Percentiles rank a stretch among this genome's conserved stretches.
Evolutionary conservation across 352 stramenopile species (phyloP).

Genomic region (Globisporangium nagaii): DNA sequence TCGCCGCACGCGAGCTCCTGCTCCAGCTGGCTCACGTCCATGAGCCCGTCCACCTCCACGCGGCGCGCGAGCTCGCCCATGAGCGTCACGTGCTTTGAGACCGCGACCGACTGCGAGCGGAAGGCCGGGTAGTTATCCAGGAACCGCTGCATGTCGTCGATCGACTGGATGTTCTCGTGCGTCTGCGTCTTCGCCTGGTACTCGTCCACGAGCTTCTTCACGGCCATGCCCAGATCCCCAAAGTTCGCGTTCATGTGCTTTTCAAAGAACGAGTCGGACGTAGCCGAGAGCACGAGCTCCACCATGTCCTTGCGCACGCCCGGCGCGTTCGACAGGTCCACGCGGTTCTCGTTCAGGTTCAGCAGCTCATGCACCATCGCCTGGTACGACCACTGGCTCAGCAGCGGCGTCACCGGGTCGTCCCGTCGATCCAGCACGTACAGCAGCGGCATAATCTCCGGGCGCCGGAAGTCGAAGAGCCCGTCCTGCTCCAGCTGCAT

Average conservation of each 20-base stretch:
- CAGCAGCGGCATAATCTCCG: constrained; percentile 69
- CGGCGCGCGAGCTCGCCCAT: constrained; percentile 97
- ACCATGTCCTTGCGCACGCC: constrained; percentile 96
- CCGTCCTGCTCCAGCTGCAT: constrained; percentile 94
- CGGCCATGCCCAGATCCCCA: constrained; percentile 92
- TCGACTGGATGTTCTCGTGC: constrained; percentile 83
- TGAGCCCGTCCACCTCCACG: constrained; percentile 94
- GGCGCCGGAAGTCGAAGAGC: constrained; percentile 96
- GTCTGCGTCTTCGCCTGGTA: constrained; percentile 82
- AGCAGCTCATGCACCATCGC: constrained; percentile 99
- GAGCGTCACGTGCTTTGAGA: constrained; percentile 99
- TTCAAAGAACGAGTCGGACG: constrained; percentile 96
- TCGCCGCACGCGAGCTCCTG: constrained; percentile 86
- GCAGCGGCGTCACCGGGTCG: constrained; percentile 97
- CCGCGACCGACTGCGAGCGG: constrained; percentile 93
- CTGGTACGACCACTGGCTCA: constrained; percentile 98
- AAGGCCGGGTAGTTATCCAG: constrained; percentile 98
- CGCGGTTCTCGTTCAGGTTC: constrained; percentile 96
- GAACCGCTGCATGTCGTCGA: constrained; percentile 99
- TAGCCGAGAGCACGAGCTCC: constrained; percentile 95
- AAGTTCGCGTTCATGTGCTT: constrained; percentile 98
- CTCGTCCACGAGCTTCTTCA: constrained; percentile 94
- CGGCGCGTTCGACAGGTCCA: constrained; percentile 92
- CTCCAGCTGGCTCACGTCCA: constrained; percentile 98
- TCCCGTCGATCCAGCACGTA: constrained; percentile 98